Evolutionary conservation across 192 early-diverging fungal genomes (phyloP), one percentile per base, ranked within the genome.

Genomic region (Endogone sp.): DNA sequence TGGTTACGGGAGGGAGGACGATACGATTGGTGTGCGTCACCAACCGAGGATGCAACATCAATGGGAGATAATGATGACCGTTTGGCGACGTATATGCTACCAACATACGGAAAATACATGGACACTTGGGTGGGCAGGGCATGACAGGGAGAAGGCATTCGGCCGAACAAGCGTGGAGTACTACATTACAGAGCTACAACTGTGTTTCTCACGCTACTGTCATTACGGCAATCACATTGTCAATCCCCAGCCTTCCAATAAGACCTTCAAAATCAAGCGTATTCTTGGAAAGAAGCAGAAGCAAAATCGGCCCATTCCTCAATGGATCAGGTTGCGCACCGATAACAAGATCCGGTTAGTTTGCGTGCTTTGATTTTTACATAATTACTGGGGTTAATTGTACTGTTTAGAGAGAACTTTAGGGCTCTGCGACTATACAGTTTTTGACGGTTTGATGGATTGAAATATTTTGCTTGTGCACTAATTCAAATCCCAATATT

Each of bases 271-370:
- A 73, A 87, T 91, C 88, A 99, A 99, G 94, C 91, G 93, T 85
- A 92, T 91, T 72, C 89, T 99, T 82, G 98, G 94, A 82, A 99
- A 98, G 94, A 95, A 95, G 88, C 79, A 87, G 82, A 95, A 94
- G 90, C 98, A 99, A 86, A 97, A 98, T 92, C 93, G 98, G 72
- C 95, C 95, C 73, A 85, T 98, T 74, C 98, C 98, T 68, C 88
- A 92, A 81, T 99, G 96, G 96, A 93, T 96, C 89, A 93, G 95
- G 76, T 85, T 97, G 82, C 90, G 94, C 81, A 90, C 95, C 65
- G 95, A 94, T 73, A 93, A 90, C 88, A 97, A 87, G 80, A 96
- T 96, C 88, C 82, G 88, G 87, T 90, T 82, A 54, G 70, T 56
- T 13, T 64, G 6, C 28, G 6, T n/a, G 21, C 62, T 29, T 20